phyloP scores from a whole-genome alignment of 2,329 filamentous ascomycete genomes.

The Fusarium udum region DNA sequence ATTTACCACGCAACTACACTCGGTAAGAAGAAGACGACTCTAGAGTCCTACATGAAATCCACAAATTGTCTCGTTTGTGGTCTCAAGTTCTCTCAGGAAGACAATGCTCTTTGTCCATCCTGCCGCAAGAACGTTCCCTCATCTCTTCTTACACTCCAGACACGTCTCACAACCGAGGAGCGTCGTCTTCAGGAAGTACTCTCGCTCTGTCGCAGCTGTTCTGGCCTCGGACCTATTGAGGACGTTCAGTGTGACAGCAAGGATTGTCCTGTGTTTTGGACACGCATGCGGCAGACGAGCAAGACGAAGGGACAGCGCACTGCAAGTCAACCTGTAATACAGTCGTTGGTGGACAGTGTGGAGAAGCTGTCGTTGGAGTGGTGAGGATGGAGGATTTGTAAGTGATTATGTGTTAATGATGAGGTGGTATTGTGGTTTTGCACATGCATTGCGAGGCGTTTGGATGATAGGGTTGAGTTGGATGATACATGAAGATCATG shows the following conservation, averaged over 20 bases:
- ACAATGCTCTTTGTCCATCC: conserved; percentile 61
- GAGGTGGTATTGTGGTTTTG: background rate
- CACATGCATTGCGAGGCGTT: conserved; percentile 10
- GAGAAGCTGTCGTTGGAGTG: conserved; percentile 48
- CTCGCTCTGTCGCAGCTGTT: conserved; percentile 81
- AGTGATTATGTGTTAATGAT: background rate
- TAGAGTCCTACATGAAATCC: conserved; percentile 93
- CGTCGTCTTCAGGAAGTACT: conserved; percentile 70
- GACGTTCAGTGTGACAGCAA: conserved; percentile 87
- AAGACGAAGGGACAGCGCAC: conserved; percentile 54
- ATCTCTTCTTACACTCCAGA: conserved; percentile 72
- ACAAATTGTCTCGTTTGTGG: conserved; percentile 81
- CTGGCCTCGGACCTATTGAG: conserved; percentile 76
- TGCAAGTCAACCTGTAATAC: conserved; percentile 46
- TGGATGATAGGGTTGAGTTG: background rate
- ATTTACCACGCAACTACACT: conserved; percentile 56
- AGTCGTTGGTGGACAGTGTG: conserved; percentile 43
- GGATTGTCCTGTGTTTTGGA: conserved; percentile 94
- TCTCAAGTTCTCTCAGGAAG: conserved; percentile 43
- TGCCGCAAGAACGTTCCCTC: conserved; percentile 66
- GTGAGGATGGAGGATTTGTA: conserved; percentile 35
- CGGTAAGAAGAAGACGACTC: conserved; percentile 68
- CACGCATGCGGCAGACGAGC: conserved; percentile 70
- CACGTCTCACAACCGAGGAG: conserved; percentile 70
- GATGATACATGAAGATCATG: background rate